Base-by-base conservation (phyloP, 345 rosid species). In the Corchorus olitorius region DNA sequence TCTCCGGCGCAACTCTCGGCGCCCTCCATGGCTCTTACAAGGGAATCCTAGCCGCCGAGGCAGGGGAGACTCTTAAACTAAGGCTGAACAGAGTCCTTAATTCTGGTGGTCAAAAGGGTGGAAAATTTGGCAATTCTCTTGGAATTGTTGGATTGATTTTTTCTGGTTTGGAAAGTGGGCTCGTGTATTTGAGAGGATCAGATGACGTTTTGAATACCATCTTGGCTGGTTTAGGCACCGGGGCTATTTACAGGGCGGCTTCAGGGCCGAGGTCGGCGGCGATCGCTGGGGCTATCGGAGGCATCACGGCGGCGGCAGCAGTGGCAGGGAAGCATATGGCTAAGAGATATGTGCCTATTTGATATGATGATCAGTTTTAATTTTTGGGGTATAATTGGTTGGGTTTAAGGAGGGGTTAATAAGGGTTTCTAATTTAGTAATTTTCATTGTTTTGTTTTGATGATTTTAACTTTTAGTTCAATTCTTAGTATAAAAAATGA, bases 281-380 rank as follows among this genome's bases (percentile, higher is more conserved):
- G 6, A 39, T 64, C 35, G 69, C 69, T 35, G 69, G 69, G 45
- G 69, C 69, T 15, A 13, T 64, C 11, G 69, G 69, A 34, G 69
- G 69, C 17, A 34, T 64, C 17, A 35, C 46, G 4, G 69, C 69
- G 7, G 69, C 20, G 1, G 69, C 45, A 8, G 69, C 45, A 4
- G 69, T 34, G 1, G 17, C 45, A 6, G 69, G 69, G 69, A 64
- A 64, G 48, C 45, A 64, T 5, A 4, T 34, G 45, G 69, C 14
- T 7, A 34, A 37, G 69, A 35, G 69, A 64, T 64, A 64, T 34
- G 69, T 64, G 46, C 69, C 69, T 10, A 64, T 39, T 39, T 39
- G 27, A 27, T 27, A 27, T 27, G 27, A 27, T 27, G 27, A 27
- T 27, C 1, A 39, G 6, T 4, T 39, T 39, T 1, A 6, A 39